Evolutionary conservation across 257 asterid genomes (phyloP).

Genomic region (Plantago major): DNA sequence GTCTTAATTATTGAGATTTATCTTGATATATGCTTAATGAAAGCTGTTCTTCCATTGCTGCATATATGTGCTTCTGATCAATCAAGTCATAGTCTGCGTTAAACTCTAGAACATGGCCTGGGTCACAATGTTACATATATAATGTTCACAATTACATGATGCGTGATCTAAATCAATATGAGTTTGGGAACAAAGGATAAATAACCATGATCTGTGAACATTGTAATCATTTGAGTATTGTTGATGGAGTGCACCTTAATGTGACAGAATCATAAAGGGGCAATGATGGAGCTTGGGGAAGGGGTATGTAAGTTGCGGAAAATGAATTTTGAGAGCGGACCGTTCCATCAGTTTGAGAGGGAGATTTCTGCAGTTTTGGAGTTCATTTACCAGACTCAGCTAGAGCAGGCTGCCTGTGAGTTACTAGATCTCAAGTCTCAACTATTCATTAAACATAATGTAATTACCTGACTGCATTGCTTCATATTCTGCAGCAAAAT

Average conservation of each 20-base stretch:
- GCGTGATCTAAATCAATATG: too few relatives aligned
- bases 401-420: constrained; percentile 88
- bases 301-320: constrained; percentile 79
- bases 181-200: too few relatives aligned
- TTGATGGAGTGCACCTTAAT: not conserved
- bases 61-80: too few relatives aligned
- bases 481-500: too few relatives aligned
- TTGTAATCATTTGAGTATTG: not conserved
- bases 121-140: too few relatives aligned
- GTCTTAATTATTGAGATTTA: too few relatives aligned
- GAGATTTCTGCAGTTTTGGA: constrained; percentile 67
- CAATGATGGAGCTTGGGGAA: constrained; percentile 96
- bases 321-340: constrained; percentile 68
- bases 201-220: too few relatives aligned
- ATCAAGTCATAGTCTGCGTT: too few relatives aligned
- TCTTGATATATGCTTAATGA: too few relatives aligned
- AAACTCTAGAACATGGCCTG: too few relatives aligned
- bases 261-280: constrained; percentile 76
- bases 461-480: not conserved
- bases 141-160: too few relatives aligned
- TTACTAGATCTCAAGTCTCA: constrained; percentile 20
- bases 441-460: not conserved
- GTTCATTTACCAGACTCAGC: constrained; percentile 69
- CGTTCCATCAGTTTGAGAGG: constrained; percentile 63
- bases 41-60: too few relatives aligned